These are phyloP conservation scores for Agrocybe praecox DNA, from an alignment of 768 basidiomycete genomes.

Conservation along the genomic window DNA sequence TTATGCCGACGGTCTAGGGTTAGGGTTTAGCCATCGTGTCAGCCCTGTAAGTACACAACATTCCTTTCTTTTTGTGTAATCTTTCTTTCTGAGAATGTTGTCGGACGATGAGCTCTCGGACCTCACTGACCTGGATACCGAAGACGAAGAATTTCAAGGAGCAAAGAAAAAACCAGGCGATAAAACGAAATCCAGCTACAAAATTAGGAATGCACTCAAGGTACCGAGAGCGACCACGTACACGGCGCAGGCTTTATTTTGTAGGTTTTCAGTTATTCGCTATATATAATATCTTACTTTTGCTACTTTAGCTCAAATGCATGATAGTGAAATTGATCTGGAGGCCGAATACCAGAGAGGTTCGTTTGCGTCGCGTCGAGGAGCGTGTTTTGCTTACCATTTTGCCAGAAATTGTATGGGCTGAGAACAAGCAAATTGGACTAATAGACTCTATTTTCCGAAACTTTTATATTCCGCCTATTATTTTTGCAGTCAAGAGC, in stretches of 20 bases:
- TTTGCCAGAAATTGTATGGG: conserved; percentile 73
- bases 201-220: conserved; percentile 49
- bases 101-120: conserved; percentile 34
- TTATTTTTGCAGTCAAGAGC: conserved; percentile 45
- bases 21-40: not conserved
- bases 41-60: too few relatives aligned
- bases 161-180: conserved; percentile 19
- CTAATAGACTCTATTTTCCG: conserved; percentile 77
- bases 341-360: conserved; percentile 83
- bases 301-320: conserved; percentile 57
- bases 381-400: not conserved
- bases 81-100: conserved; percentile 10
- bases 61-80: not conserved
- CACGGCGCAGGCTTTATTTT: conserved; percentile 61
- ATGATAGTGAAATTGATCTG: conserved; percentile 63
- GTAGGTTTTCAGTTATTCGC: conserved; percentile 35
- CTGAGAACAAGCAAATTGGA: conserved; percentile 71
- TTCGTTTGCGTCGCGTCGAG: conserved; percentile 19
- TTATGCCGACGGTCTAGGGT: not conserved
- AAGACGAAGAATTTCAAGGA: conserved; percentile 20
- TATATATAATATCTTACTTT: conserved; percentile 1
- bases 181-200: conserved; percentile 28
- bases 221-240: conserved; percentile 64
- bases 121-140: conserved; percentile 31
- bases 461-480: conserved; percentile 44